Evolutionary conservation across 495 filamentous ascomycete genomes (phyloP), one percentile per base, ranked within the genome.

Genomic region (Amphirosellinia nigrospora): DNA sequence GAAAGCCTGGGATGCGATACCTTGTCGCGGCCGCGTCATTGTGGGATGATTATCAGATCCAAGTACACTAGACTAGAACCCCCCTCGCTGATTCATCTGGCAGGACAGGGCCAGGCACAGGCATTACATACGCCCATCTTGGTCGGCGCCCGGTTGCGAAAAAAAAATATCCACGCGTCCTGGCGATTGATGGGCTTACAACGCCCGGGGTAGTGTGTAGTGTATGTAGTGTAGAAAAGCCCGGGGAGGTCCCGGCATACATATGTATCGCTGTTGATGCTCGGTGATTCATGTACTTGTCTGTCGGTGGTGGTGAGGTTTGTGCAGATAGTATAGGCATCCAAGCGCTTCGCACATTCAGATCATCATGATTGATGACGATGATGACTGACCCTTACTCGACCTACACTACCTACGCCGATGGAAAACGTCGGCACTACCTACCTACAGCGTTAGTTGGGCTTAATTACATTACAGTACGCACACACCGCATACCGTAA

Each of bases 41-140:
- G 63, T 65, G 63, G 63, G 34, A 65, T 65, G 63, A 65, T 65
- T 52, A 65, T 65, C 63, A 65, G 63, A 65, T 65, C 45, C 63
- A 65, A 34, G n/a, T 39, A 21, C n/a, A n/a, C n/a, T n/a, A n/a
- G n/a, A n/a, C n/a, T n/a, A n/a, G n/a, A n/a, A n/a, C n/a, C n/a
- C n/a, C 34, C 41, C 30, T 52, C 63, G 48, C 46, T 53, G 46
- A 41, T 65, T 65, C 63, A 65, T 21, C 46, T 38, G 19, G 34
- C 63, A 65, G n/a, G 63, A 53, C 45, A n/a, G n/a, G n/a, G n/a
- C n/a, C n/a, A n/a, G n/a, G n/a, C n/a, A n/a, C n/a, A n/a, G n/a
- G n/a, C n/a, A n/a, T 36, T 36, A 36, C 34, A 36, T 36, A 36
- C 34, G 19, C 45, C 61, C 39, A 48, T 28, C n/a, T 50, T 64